phyloP scores from a whole-genome alignment of 2,329 filamentous ascomycete species.

The Fusarium pseudoanthophilum region DNA sequence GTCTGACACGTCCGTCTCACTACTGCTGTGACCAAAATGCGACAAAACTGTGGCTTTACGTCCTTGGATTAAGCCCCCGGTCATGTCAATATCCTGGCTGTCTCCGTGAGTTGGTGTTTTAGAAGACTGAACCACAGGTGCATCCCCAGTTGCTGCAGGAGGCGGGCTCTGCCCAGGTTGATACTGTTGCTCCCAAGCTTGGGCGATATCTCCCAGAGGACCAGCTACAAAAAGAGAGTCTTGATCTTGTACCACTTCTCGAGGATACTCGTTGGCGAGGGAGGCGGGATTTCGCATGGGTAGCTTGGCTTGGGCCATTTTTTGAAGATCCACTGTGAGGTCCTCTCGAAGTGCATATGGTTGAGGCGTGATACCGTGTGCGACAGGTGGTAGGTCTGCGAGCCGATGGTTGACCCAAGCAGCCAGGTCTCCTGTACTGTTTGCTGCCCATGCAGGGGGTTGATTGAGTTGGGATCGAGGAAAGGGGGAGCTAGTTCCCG shows the following conservation, averaged over 20 bases:
- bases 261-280: conserved; percentile 14
- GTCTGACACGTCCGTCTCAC: conserved; percentile 10
- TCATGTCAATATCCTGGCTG: background rate
- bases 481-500: conserved; percentile 5
- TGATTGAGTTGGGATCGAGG: background rate
- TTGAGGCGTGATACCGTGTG: conserved; percentile 33
- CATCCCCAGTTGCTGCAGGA: background rate
- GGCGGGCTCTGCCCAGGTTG: background rate
- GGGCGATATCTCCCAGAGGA: conserved; percentile 17
- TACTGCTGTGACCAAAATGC: background rate
- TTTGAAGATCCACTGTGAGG: conserved; percentile 31
- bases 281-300: background rate
- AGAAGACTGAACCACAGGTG: background rate
- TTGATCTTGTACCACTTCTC: background rate
- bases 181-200: conserved; percentile 17
- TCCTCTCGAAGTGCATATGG: conserved; percentile 36
- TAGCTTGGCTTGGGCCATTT: background rate
- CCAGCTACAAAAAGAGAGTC: background rate
- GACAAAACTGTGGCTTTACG: background rate
- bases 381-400: background rate
- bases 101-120: background rate
- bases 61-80: background rate
- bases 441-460: conserved; percentile 22
- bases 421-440: conserved; percentile 6
- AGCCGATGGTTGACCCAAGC: conserved; percentile 11